These are phyloP conservation scores for Abelmoschus esculentus DNA, from an alignment of 345 rosid genomes.

Conservation along the genomic window DNA sequence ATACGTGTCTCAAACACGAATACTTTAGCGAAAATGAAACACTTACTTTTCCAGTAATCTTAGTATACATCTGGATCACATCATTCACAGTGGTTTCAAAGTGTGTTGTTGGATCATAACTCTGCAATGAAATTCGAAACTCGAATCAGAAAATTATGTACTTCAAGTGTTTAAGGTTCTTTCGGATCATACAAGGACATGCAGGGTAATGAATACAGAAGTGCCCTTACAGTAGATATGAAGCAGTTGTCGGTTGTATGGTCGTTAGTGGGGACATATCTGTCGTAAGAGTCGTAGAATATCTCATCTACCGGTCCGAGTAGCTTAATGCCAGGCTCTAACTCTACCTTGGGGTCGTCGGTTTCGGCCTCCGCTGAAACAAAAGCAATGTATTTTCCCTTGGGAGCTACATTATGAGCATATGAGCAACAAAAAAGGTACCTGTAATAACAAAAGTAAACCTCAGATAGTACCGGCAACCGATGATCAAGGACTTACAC, in stretches of 20 bases:
- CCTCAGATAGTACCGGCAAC: not conserved
- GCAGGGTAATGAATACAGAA: not conserved
- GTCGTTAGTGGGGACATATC: slow-evolving; percentile 60
- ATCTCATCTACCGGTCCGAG: slow-evolving; percentile 75
- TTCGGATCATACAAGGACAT: not conserved
- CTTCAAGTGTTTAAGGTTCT: not conserved
- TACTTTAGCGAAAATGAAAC: too few relatives aligned
- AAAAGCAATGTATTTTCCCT: slow-evolving; percentile 86
- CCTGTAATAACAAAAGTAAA: slow-evolving; percentile 31
- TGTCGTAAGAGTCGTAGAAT: slow-evolving; percentile 70
- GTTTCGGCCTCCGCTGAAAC: slow-evolving; percentile 94
- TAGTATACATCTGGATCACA: slow-evolving; percentile 66
- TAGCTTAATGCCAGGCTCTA: slow-evolving; percentile 71
- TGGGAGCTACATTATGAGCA: slow-evolving; percentile 87
- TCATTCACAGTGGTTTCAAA: slow-evolving; percentile 71
- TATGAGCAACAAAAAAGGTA: slow-evolving; percentile 94
- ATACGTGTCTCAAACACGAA: not conserved
- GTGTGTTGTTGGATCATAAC: slow-evolving; percentile 79
- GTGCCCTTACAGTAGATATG: slow-evolving; percentile 59
- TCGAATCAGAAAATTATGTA: too few relatives aligned
- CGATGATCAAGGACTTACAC: not conserved
- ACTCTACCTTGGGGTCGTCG: slow-evolving; percentile 60
- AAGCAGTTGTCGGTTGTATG: slow-evolving; percentile 58
- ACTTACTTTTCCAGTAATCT: slow-evolving; percentile 78
- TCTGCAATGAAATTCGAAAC: slow-evolving; percentile 26